Conservation (phyloP, 495 filamentous ascomycete species). For the Aspergillus cristatus region DNA sequence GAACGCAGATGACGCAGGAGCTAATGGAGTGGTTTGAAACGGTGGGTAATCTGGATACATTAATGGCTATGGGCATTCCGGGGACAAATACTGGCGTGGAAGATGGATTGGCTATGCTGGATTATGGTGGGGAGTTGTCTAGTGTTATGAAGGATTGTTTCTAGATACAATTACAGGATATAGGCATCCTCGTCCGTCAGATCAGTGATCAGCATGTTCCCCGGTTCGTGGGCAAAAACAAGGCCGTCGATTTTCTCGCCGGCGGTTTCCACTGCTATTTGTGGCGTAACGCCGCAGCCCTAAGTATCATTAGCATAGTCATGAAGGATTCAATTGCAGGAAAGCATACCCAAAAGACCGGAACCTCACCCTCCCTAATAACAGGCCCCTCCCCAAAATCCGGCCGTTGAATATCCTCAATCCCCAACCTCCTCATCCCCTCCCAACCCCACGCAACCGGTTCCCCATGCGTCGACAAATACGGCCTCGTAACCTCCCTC, state of each 20-base stretch:
- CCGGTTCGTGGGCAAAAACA: constrained; percentile 46
- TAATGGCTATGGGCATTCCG: constrained; percentile 22
- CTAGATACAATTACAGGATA: constrained; percentile 4
- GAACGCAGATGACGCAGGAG: constrained; percentile 31
- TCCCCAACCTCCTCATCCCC: constrained; percentile 32
- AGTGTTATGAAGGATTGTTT: constrained; percentile 34
- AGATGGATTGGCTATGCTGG: constrained; percentile 18
- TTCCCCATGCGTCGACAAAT: constrained; percentile 44
- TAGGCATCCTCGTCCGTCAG: constrained; percentile 14
- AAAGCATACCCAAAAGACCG: constrained; percentile 41
- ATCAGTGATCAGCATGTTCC: constrained; percentile 48
- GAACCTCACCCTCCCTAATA: constrained; percentile 32
- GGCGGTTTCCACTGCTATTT: constrained; percentile 44
- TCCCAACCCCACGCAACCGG: constrained; percentile 54
- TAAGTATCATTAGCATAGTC: constrained; percentile 1
- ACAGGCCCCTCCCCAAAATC: constrained; percentile 36
- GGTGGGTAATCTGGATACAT: constrained; percentile 28
- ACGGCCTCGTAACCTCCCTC: constrained; percentile 37
- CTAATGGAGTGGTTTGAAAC: constrained; percentile 37
- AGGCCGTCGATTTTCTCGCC: constrained; percentile 32
- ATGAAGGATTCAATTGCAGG: background rate
- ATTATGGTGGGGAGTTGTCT: constrained; percentile 29
- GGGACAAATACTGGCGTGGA: constrained; percentile 4
- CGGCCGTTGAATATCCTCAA: constrained; percentile 33
- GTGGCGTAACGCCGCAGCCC: constrained; percentile 52